These are phyloP conservation scores for Beauveria sp. DNA, from an alignment of 2,329 filamentous ascomycete species.

Conservation along the genomic window DNA sequence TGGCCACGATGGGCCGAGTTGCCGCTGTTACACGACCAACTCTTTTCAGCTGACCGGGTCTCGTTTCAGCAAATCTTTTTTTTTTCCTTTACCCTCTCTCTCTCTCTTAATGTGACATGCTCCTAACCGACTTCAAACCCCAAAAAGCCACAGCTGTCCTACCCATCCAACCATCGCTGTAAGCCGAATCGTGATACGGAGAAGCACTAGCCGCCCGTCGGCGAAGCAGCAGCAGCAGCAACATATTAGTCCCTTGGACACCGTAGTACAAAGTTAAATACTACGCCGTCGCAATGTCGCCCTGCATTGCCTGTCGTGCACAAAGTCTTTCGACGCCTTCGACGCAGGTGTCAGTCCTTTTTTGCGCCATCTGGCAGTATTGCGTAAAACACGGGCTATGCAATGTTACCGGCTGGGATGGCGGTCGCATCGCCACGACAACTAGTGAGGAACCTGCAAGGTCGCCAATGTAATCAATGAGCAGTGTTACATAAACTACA, in stretches of 20 bases:
- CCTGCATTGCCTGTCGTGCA: neutral
- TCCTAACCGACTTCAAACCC: neutral
- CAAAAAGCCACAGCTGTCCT: neutral
- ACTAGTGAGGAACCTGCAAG: neutral
- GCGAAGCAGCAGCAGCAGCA: neutral
- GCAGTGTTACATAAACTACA: neutral
- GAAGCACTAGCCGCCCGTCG: neutral
- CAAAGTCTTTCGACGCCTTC: neutral
- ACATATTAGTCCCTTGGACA: neutral
- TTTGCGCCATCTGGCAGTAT: too few relatives aligned
- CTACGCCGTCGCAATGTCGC: neutral
- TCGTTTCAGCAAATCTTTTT: neutral
- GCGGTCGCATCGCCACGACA: neutral
- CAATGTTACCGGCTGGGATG: neutral
- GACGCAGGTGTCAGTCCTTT: neutral
- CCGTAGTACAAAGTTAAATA: neutral
- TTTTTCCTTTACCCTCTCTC: neutral
- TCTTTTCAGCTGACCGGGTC: conserved; percentile 3
- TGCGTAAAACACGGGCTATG: neutral
- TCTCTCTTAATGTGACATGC: neutral
- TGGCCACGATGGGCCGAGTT: neutral
- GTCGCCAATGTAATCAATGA: neutral
- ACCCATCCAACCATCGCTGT: neutral
- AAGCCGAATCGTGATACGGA: neutral
- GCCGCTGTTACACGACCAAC: neutral